These are phyloP conservation scores for Amoebophrya sp. DNA, from an alignment of 169 alveolate species.

Conservation along the genomic window DNA sequence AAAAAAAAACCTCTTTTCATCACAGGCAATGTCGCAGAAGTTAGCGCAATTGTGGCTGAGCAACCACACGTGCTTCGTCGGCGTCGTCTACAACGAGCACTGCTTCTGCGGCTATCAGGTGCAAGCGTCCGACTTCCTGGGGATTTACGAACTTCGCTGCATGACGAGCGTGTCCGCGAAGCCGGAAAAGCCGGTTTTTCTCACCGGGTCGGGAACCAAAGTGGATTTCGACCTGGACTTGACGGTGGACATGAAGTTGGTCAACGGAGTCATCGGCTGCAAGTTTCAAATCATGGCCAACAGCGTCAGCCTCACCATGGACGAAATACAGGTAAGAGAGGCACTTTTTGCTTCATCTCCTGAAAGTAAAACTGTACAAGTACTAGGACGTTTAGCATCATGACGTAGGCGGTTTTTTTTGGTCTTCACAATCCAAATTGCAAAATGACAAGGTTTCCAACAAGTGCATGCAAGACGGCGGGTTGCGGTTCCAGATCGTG, in stretches of 20 bases:
- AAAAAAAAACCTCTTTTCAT: no score
- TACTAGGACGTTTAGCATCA: no score
- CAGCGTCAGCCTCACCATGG: background rate
- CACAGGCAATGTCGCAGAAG: slow-evolving; percentile 7
- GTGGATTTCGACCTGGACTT: background rate
- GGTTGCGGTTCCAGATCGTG: slow-evolving; percentile 7
- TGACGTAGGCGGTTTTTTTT: no score
- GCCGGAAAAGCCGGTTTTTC: background rate
- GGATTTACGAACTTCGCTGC: background rate
- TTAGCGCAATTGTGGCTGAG: background rate
- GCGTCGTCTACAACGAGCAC: background rate
- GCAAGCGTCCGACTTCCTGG: background rate
- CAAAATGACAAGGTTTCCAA: background rate
- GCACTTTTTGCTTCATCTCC: no score
- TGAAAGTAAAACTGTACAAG: no score
- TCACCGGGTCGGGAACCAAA: background rate
- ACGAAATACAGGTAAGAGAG: slow-evolving; percentile 13
- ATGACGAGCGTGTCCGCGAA: background rate
- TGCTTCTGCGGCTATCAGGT: background rate
- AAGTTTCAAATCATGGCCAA: background rate
- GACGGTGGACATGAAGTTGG: background rate
- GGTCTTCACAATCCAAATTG: no score
- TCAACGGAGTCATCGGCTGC: slow-evolving; percentile 1
- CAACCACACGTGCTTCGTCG: background rate
- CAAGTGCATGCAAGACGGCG: slow-evolving; percentile 14